phyloP scores from a whole-genome alignment of 1,284 basidiomycete species.

The Ceratobasidium sp. region DNA sequence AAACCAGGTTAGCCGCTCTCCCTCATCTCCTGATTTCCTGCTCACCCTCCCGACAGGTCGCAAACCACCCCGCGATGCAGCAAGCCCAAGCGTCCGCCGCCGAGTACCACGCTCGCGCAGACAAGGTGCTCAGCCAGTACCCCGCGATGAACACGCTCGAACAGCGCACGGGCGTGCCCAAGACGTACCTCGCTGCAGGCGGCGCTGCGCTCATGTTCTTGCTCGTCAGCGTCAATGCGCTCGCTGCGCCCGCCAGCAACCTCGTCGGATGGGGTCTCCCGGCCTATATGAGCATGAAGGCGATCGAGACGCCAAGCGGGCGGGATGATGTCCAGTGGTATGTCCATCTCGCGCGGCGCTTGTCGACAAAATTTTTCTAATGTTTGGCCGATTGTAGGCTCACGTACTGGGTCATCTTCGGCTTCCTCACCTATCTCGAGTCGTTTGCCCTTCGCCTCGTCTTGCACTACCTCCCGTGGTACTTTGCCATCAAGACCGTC shows the following conservation, averaged over 20 bases:
- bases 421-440: constrained; percentile 88
- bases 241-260: constrained; percentile 85
- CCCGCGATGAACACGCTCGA: constrained; percentile 87
- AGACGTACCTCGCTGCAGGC: constrained; percentile 90
- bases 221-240: constrained; percentile 85
- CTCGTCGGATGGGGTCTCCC: constrained; percentile 87
- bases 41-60: constrained; percentile 58
- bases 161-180: constrained; percentile 91
- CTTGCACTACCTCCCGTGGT: constrained; percentile 89
- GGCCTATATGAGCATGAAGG: constrained; percentile 88
- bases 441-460: constrained; percentile 78
- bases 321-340: constrained; percentile 86
- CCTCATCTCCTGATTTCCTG: neutral
- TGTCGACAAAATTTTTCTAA: neutral
- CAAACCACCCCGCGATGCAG: constrained; percentile 86
- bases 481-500: constrained; percentile 89
- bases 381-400: constrained; percentile 56
- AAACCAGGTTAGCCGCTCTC: constrained; percentile 22
- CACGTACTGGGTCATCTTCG: constrained; percentile 90
- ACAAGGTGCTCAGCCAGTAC: constrained; percentile 97
- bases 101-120: constrained; percentile 85
- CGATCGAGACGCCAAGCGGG: constrained; percentile 78
- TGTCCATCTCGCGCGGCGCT: neutral
- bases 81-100: constrained; percentile 83
- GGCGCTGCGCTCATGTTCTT: constrained; percentile 72